Conservation (phyloP, 2,329 filamentous ascomycete genomes). For the Aspergillus tamarii region DNA sequence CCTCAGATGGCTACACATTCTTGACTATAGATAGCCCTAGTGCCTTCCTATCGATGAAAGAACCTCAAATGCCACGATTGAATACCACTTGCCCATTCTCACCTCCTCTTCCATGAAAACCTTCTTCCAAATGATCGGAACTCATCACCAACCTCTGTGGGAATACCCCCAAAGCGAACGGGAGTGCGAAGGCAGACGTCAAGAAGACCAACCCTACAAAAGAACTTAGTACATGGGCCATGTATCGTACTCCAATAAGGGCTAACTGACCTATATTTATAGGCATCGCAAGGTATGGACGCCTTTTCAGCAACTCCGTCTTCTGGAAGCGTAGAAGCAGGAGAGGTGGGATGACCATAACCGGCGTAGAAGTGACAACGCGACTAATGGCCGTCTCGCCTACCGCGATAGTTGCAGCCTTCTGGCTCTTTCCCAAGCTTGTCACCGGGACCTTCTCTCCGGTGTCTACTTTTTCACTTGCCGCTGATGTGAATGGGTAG, state of each 20-base stretch:
- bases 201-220: background rate
- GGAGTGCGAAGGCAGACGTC: background rate
- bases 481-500: background rate
- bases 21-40: background rate
- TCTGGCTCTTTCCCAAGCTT: background rate
- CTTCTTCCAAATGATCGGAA: background rate
- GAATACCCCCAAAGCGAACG: background rate
- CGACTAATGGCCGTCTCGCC: conserved; percentile 1
- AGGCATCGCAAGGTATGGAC: background rate
- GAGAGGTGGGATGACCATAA: background rate
- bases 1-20: background rate
- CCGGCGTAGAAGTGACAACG: conserved; percentile 1
- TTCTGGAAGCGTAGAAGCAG: background rate
- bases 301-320: background rate
- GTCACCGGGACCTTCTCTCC: background rate
- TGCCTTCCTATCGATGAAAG: background rate
- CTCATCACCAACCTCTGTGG: background rate
- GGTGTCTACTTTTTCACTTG: background rate
- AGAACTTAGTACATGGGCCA: background rate
- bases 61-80: background rate
- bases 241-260: too few species aligned
- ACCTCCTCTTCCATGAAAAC: background rate
- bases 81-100: background rate
- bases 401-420: background rate
- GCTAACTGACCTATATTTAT: background rate